Evolutionary conservation across 306 rosid species (phyloP), one percentile per base, ranked within the genome.

Genomic region (Trichosanthes cucumerina): DNA sequence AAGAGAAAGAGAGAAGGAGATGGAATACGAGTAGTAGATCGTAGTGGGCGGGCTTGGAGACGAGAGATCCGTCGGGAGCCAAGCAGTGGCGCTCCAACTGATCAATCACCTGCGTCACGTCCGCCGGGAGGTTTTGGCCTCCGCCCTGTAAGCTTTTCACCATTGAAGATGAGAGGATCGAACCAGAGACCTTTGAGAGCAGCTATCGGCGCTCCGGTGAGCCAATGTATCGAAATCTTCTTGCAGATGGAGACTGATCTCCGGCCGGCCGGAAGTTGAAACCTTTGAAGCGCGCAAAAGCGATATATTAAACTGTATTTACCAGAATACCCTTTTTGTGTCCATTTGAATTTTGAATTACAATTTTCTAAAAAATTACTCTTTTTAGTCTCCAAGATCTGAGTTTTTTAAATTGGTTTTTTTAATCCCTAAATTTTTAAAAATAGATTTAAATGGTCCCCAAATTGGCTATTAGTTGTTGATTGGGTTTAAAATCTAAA

Each of bases 11-110:
- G 77, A 71, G 79, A 64, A 71, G 58, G 80, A 81, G 76, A 81
- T 69, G 38, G 74, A 43, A 19, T 88, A 95, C 98, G 38, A 91
- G 83, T 80, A 86, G 96, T 84, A 92, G 91, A 78, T 95, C 98
- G 86, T 80, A 85, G 88, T 81, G 90, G 44, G 89, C 79, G 60
- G 96, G 87, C 80, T 90, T 91, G 85, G 99, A 90, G 84, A 88
- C 90, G 64, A 96, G 92, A 66, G 98, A 96, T 81, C 90, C 97
- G 80, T 92, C 96, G 60, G 98, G 89, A 76, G 97, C 93, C 85
- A 92, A 85, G 90, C 98, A 91, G 75, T 96, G 93, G 81, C 99
- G 99, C 80, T 90, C 96, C 75, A 92, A 84, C 82, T 91, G 99
- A 82, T 95, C 97, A 54, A 92, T 82, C 76, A 95, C 87, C 59